Evolutionary conservation across 2,329 filamentous ascomycete genomes (phyloP), one percentile per base, ranked within the genome.

Genomic region (Geosmithia putterillii): DNA sequence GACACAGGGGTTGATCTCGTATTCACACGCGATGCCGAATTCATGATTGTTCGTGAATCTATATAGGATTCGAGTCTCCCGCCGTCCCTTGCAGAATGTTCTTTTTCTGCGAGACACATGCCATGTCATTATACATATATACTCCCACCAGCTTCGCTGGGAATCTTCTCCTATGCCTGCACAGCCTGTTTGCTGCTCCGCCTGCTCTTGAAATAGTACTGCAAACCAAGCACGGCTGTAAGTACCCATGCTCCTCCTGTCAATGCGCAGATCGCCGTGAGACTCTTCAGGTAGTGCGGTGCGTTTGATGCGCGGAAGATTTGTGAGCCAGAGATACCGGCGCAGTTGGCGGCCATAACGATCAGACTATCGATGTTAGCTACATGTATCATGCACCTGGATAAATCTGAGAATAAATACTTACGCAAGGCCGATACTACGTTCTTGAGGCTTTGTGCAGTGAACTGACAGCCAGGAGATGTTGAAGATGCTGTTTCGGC

Each of bases 321-420:
- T 52, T 79, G 74, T 0, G 73, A 72, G 4, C 75, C 76, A 43
- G 76, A 74, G 42, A 80, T 79, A 19, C 73, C 74, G 0, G 74
- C 74, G 22, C 71, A 72, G 48, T 80, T 80, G 40, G 73, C 76
- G 18, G 71, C 70, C 74, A 79, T 79, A 46, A 79, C 75, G 41
- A 77, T 32, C 28, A 32, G 28, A 3, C 28, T 32, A 12, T 4
- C 5, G 28, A 6, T 9, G 28, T 32, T 32, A 32, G 28, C 5
- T 32, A n/a, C 28, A 12, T 32, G 5, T 32, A 32, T 32, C 7
- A 32, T 32, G 15, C 10, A 3, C 28, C 10, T 6, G 28, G 28
- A 12, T 14, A 32, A 6, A 12, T 32, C n/a, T n/a, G n/a, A n/a
- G n/a, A n/a, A n/a, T n/a, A n/a, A n/a, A 12, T 32, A 32, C 28